phyloP scores from a whole-genome alignment of 768 basidiomycete species.

The Phlebiopsis flavidoalba region DNA sequence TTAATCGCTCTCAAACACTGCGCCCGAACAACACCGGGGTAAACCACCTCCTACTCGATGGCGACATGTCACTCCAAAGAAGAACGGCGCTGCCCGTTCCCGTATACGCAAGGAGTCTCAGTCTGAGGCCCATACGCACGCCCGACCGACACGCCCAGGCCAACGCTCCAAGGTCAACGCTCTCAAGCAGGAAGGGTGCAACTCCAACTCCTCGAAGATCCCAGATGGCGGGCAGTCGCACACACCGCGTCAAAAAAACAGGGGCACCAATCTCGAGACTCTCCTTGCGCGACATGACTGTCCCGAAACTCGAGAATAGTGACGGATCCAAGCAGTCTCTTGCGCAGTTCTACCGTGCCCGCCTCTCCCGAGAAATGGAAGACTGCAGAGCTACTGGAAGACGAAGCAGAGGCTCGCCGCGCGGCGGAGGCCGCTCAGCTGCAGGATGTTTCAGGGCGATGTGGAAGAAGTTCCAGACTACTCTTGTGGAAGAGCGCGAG shows the following conservation, averaged over 20 bases:
- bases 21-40: constrained; percentile 17
- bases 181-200: constrained; percentile 58
- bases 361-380: constrained; percentile 53
- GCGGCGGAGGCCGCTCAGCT: constrained; percentile 59
- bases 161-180: constrained; percentile 37
- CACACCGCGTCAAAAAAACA: constrained; percentile 61
- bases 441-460: constrained; percentile 58
- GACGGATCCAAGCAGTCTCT: constrained; percentile 64
- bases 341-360: constrained; percentile 49
- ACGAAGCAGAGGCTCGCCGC: constrained; percentile 59
- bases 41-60: constrained; percentile 32
- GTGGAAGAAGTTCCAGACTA: constrained; percentile 62
- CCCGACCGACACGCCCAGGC: constrained; percentile 43
- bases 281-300: constrained; percentile 54
- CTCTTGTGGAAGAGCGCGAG: constrained; percentile 55
- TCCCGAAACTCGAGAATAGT: constrained; percentile 52
- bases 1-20: constrained; percentile 28
- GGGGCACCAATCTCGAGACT: constrained; percentile 57
- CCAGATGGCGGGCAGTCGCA: constrained; percentile 65
- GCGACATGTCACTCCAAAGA: constrained; percentile 46
- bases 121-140: constrained; percentile 30
- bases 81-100: constrained; percentile 32
- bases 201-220: constrained; percentile 62
- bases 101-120: constrained; percentile 33
- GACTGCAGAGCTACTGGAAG: constrained; percentile 49